A percentile compares a stretch with the other conserved stretches of the same genome.
phyloP scores from a whole-genome alignment of 345 rosid genomes.

The Hibiscus syriacus region DNA sequence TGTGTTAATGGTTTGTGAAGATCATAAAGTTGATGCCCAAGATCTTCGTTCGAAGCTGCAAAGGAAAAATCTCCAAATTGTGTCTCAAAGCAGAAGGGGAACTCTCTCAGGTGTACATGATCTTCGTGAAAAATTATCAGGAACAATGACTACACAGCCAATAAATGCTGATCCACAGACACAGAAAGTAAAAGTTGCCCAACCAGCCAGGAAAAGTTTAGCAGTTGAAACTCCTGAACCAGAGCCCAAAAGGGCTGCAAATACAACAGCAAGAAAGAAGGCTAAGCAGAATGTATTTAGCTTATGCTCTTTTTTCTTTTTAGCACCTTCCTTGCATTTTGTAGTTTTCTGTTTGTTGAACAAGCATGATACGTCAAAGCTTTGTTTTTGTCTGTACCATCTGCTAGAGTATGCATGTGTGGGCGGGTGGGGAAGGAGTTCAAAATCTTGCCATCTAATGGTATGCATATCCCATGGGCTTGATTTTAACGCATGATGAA shows the following conservation, averaged over 20 bases:
- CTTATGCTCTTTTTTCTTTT: slow-evolving; percentile 2
- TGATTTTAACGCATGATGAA: neutral
- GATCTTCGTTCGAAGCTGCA: slow-evolving; percentile 96
- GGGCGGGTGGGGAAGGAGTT: neutral
- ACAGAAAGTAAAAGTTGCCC: slow-evolving; percentile 40
- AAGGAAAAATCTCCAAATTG: slow-evolving; percentile 43
- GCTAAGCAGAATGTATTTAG: slow-evolving; percentile 47
- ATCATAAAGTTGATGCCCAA: slow-evolving; percentile 51
- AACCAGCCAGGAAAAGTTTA: slow-evolving; percentile 50
- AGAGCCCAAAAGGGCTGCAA: slow-evolving; percentile 48
- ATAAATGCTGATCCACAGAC: slow-evolving; percentile 49
- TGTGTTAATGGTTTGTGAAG: slow-evolving; percentile 48
- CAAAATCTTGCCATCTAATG: neutral
- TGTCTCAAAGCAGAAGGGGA: slow-evolving; percentile 45
- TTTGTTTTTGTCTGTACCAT: neutral
- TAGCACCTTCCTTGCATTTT: neutral
- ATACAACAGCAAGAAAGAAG: slow-evolving; percentile 43
- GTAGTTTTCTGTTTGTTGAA: neutral
- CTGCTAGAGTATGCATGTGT: neutral
- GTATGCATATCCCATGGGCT: neutral
- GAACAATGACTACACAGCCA: slow-evolving; percentile 55
- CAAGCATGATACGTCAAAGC: neutral
- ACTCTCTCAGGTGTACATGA: slow-evolving; percentile 50
- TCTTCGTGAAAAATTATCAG: slow-evolving; percentile 92
- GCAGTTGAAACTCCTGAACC: slow-evolving; percentile 48